These are phyloP conservation scores for Bretschneidera sinensis DNA, from an alignment of 345 rosid species.

Conservation along the genomic window DNA sequence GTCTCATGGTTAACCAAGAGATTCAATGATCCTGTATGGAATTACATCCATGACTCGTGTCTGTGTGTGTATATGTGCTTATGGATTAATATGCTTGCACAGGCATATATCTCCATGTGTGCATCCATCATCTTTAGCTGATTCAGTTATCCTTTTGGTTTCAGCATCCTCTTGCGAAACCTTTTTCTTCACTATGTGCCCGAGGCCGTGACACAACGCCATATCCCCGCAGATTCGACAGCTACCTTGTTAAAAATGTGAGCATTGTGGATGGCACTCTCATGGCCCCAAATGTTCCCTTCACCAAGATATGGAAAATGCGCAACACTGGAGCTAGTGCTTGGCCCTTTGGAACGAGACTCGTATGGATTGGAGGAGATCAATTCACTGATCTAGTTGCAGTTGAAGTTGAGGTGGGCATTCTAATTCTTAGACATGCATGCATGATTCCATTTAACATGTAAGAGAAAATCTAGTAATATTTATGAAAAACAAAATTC, in stretches of 20 bases:
- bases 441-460: too few species aligned
- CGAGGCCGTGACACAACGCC: background rate
- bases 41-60: too few species aligned
- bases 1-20: too few species aligned
- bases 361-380: background rate
- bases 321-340: background rate
- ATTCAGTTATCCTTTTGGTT: background rate
- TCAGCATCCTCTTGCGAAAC: background rate
- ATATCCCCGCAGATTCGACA: background rate
- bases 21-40: too few species aligned
- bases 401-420: background rate
- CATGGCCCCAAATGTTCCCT: background rate
- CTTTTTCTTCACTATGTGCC: too few species aligned
- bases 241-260: background rate
- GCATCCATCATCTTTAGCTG: background rate
- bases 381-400: background rate
- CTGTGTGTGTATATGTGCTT: too few species aligned
- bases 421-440: background rate
- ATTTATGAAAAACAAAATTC: too few species aligned
- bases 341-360: background rate
- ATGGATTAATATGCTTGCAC: too few species aligned
- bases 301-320: slow-evolving; percentile 1
- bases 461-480: too few species aligned
- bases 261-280: background rate
- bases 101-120: background rate